Evolutionary conservation across 805 yeast species (phyloP).

Genomic region (Myxozyma mucilagina): DNA sequence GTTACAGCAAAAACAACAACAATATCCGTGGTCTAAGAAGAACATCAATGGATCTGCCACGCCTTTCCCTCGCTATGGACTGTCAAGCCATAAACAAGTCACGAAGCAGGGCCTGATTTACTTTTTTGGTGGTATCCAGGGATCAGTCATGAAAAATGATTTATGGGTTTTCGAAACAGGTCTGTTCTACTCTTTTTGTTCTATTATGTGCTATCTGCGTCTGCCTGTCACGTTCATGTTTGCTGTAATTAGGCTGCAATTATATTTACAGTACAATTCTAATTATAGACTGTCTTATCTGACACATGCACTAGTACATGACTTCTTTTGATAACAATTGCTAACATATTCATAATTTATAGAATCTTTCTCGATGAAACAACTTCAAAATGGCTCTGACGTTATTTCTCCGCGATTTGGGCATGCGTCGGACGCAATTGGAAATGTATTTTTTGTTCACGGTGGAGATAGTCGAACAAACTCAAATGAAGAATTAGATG

Average conservation of each 20-base stretch:
- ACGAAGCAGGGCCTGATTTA: conserved; percentile 80
- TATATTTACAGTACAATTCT: too few species aligned
- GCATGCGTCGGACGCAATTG: conserved; percentile 87
- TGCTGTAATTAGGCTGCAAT: not conserved
- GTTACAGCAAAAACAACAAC: conserved; percentile 5
- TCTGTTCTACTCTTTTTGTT: conserved; percentile 37
- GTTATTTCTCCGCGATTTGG: conserved; percentile 97
- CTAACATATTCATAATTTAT: not conserved
- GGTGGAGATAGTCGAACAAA: conserved; percentile 89
- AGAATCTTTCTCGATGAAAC: conserved; percentile 39
- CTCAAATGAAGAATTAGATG: conserved; percentile 58
- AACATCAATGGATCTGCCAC: conserved; percentile 1
- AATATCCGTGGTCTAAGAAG: conserved; percentile 24
- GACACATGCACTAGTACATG: too few species aligned
- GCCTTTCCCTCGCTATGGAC: conserved; percentile 95
- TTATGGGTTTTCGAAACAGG: conserved; percentile 81
- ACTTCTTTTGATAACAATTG: not conserved
- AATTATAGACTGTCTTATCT: too few species aligned
- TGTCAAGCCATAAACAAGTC: conserved; percentile 66
- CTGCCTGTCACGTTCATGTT: not conserved
- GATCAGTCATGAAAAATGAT: conserved; percentile 81
- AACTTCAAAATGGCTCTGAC: conserved; percentile 39
- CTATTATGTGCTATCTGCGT: not conserved
- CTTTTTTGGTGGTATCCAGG: conserved; percentile 94
- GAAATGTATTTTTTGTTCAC: conserved; percentile 90